Evolutionary conservation across 2,329 filamentous ascomycete genomes (phyloP), one percentile per base, ranked within the genome.

Genomic region (Neobulgaria alba): DNA sequence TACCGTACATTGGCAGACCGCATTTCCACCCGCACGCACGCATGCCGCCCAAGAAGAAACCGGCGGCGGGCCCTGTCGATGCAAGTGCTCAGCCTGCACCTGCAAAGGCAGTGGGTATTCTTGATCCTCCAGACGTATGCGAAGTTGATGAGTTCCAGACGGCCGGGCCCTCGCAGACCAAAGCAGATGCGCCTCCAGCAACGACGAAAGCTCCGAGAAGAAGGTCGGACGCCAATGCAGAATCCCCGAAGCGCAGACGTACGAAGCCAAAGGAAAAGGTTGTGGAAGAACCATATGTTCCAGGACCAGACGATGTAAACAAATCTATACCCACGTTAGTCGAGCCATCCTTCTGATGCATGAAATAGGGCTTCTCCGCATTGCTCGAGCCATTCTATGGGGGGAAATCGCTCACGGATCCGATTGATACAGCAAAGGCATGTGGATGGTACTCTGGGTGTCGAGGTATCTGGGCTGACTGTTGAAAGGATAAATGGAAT

Each of bases 401-500:
- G 55, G 76, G 71, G 46, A 84, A 83, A 41, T 59, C 69, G 70
- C 36, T 47, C 35, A 81, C 77, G 0, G 80, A 83, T 57, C 78
- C 79, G 3, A 84, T 85, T 55, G 71, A 81, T 46, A 83, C 79
- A 1, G 79, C 77, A 19, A 67, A 65, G 47, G 60, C 57, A 49
- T 16, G 39, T 5, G 3, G 15, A 38, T 8, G n/a, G n/a, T n/a
- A 21, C 5, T 9, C 18, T 15, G 9, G 5, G 8, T 18, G 21
- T 8, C 10, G 17, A 10, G 7, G 12, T 14, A 15, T 4, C 9
- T 10, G 29, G 31, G 48, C 45, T 55, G 37, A 52, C 26, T 77
- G 71, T 40, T 73, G 71, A 53, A 73, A 84, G 57, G 92, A 98
- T 68, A 98, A 98, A 71, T 95, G 90, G 77, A 95, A 96, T 61